These are phyloP conservation scores for Marasmius oreades DNA, from an alignment of 1,284 basidiomycete genomes.

Conservation along the genomic window DNA sequence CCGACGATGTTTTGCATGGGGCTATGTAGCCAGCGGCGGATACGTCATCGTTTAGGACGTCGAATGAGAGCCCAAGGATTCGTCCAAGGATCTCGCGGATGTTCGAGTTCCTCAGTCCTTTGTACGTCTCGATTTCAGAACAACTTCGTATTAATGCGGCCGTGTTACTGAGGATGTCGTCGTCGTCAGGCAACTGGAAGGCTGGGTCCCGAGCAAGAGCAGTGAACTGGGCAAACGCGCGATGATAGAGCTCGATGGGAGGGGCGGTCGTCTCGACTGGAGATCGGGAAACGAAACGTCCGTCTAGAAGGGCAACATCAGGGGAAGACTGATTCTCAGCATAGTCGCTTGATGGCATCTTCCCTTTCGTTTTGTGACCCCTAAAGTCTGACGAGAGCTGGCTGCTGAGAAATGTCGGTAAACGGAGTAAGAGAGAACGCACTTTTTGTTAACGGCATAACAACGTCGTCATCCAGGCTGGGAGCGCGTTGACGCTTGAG, in stretches of 20 bases:
- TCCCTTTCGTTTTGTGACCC: not conserved
- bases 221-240: constrained; percentile 6
- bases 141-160: constrained; percentile 9
- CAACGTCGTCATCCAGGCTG: not conserved
- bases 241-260: constrained; percentile 12
- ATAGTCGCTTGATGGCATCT: not conserved
- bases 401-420: not conserved
- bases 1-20: not conserved
- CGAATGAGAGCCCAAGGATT: constrained; percentile 3
- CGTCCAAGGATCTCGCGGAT: not conserved
- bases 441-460: not conserved
- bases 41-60: constrained; percentile 1
- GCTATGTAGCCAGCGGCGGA: constrained; percentile 3
- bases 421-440: not conserved
- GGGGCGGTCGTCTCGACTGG: constrained; percentile 3
- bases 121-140: not conserved
- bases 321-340: not conserved
- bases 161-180: constrained; percentile 3
- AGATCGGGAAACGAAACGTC: not conserved
- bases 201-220: not conserved
- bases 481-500: not conserved
- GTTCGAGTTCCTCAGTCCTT: not conserved
- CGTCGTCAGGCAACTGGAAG: not conserved
- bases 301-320: constrained; percentile 1
- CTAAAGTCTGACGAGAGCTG: not conserved